Base-by-base conservation (phyloP, 768 basidiomycete species). In the Russula sp. region DNA sequence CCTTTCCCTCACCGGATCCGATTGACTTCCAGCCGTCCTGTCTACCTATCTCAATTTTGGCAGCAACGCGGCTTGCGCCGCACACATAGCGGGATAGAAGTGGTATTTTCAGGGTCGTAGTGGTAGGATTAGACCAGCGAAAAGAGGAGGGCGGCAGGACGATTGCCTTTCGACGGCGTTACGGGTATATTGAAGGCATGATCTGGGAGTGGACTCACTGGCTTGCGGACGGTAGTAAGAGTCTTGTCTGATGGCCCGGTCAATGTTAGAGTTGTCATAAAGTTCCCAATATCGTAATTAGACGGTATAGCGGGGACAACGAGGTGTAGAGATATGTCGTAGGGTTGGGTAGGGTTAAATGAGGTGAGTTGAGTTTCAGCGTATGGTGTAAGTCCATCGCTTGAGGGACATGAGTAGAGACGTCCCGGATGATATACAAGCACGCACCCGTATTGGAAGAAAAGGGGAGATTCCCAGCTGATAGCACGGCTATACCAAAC, bases 381-480 rank as follows among this genome's bases (percentile, higher is more conserved):
- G 64, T 87, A 88, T 1, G 91, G 91, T 9, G 78, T 71, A 31
- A 73, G 66, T 2, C 84, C 84, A 64, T 91, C 87, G 10, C 91
- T 92, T 58, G 8, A 61, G 35, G 31, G 20, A 54, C 20, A 49
- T 64, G 59, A 47, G 51, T 62, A 35, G 37, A 39, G 35, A 57
- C 42, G 14, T 16, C 31, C 51, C n/a, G 32, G 45, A 11, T 6
- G 6, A 11, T 27, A 37, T 31, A 22, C 32, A n/a, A 16, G 39
- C 20, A 71, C 84, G 44, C 72, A 91, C 91, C 91, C 91, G 67
- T 92, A 94, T 77, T 91, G 89, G 20, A 94, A 77, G 71, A 85
- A 83, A 22, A 91, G 63, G 14, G 84, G 81, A 11, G 80, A 73
- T 62, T 85, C 78, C 91, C 91, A 94, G 37, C 83, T 79, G 6